These are phyloP conservation scores for Talinum fruticosum DNA, from an alignment of 148 eudicot species.

Conservation along the genomic window DNA sequence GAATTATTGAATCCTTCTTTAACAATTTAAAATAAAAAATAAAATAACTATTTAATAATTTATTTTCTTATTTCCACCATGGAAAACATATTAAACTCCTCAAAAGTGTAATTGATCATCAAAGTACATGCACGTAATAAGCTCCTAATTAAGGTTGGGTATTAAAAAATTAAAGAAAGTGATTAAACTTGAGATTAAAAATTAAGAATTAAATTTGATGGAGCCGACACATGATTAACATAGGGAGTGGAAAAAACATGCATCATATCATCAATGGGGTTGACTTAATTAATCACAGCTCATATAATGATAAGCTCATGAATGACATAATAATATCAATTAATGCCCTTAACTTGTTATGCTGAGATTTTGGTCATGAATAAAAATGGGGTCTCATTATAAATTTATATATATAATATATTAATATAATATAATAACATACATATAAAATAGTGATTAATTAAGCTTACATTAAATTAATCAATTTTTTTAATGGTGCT, in stretches of 20 bases:
- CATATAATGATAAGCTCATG: slow-evolving; percentile 38
- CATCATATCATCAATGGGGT: slow-evolving; percentile 23
- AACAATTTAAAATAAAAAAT: too few relatives aligned
- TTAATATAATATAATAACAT: not conserved
- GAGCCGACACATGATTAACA: slow-evolving; percentile 41
- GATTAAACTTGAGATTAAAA: slow-evolving; percentile 12
- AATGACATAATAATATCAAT: slow-evolving; percentile 24
- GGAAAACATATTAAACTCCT: not conserved
- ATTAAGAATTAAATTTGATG: not conserved
- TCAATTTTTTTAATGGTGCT: not conserved
- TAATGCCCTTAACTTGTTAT: not conserved
- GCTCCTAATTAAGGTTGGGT: not conserved
- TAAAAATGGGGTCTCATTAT: slow-evolving; percentile 7
- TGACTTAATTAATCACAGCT: slow-evolving; percentile 32
- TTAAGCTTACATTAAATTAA: not conserved
- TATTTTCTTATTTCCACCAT: not conserved
- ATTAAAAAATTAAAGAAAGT: slow-evolving; percentile 10
- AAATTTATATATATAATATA: not conserved
- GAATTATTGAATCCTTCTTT: too few relatives aligned
- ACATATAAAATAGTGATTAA: not conserved
- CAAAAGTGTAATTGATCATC: not conserved
- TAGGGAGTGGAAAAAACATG: slow-evolving; percentile 38
- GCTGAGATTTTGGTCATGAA: slow-evolving; percentile 19
- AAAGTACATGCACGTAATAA: not conserved
- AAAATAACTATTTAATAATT: too few relatives aligned